Percentiles rank a stretch among this genome's conserved stretches.
phyloP scores from a whole-genome alignment of 139 green algal genomes.

The Volvox africanus region DNA sequence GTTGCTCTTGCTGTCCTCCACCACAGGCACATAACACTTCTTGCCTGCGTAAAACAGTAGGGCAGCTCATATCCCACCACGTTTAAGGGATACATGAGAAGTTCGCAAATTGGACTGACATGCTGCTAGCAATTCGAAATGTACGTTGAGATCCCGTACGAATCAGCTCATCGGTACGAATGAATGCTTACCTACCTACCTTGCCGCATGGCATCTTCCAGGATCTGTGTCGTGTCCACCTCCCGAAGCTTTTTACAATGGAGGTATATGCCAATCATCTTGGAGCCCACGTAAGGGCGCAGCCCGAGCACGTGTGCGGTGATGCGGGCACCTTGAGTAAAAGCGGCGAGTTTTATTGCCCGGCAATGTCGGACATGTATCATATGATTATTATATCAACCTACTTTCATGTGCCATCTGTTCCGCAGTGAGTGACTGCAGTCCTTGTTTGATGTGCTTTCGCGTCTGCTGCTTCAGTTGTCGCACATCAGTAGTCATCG shows the following conservation, averaged over 20 bases:
- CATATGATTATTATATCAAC: too few relatives aligned
- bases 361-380: too few relatives aligned
- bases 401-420: neutral
- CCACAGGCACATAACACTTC: slow-evolving; percentile 78
- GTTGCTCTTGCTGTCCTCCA: slow-evolving; percentile 80
- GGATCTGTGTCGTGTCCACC: slow-evolving; percentile 74
- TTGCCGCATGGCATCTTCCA: slow-evolving; percentile 62
- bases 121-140: neutral
- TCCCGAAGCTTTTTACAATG: slow-evolving; percentile 76
- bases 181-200: slow-evolving; percentile 25
- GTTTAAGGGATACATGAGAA: too few relatives aligned
- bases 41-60: slow-evolving; percentile 47
- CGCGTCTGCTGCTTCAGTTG: slow-evolving; percentile 27
- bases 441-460: slow-evolving; percentile 18
- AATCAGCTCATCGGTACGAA: neutral
- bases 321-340: slow-evolving; percentile 56
- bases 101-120: neutral
- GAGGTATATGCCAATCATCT: slow-evolving; percentile 75
- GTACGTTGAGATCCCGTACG: neutral
- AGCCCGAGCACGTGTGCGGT: slow-evolving; percentile 53
- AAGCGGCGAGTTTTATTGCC: too few relatives aligned
- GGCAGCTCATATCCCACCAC: neutral
- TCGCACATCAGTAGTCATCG: neutral
- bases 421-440: neutral
- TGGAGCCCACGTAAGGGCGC: slow-evolving; percentile 50